Conservation (phyloP, 2,329 filamentous ascomycete genomes). For the Lasiodiplodia citricola region DNA sequence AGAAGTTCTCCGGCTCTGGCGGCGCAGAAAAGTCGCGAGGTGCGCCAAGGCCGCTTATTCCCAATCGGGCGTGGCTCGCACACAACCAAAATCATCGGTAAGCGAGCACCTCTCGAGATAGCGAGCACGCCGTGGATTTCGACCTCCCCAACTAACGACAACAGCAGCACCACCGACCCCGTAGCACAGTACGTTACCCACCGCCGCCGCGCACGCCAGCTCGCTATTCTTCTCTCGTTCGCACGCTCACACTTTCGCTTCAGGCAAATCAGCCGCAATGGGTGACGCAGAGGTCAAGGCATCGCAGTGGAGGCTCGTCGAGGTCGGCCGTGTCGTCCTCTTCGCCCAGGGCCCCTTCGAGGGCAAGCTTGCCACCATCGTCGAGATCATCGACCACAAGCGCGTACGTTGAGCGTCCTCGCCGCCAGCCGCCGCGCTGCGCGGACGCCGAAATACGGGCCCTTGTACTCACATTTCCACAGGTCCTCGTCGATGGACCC, state of each 20-base stretch:
- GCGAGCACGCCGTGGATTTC: constrained; percentile 24
- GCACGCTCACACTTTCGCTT: constrained; percentile 31
- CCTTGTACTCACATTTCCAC: constrained; percentile 39
- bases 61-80: constrained; percentile 8
- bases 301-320: constrained; percentile 80
- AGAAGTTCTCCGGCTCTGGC: neutral
- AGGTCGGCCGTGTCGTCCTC: constrained; percentile 97
- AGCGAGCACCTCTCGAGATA: constrained; percentile 24
- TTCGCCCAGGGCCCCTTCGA: constrained; percentile 81
- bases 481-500: constrained; percentile 97
- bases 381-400: constrained; percentile 99
- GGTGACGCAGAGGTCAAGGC: constrained; percentile 55
- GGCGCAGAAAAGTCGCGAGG: constrained; percentile 21
- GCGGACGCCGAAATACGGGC: neutral
- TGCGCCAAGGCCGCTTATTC: constrained; percentile 2
- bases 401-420: constrained; percentile 73
- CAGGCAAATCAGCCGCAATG: constrained; percentile 51
- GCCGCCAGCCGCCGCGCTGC: neutral
- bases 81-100: constrained; percentile 26
- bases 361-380: constrained; percentile 89
- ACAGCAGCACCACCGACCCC: constrained; percentile 37
- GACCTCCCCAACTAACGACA: constrained; percentile 29
- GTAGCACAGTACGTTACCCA: constrained; percentile 44
- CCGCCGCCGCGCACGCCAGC: constrained; percentile 1
- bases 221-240: constrained; percentile 28